phyloP scores from a whole-genome alignment of 2,329 filamentous ascomycete species.

The Paramyrothecium sp. region DNA sequence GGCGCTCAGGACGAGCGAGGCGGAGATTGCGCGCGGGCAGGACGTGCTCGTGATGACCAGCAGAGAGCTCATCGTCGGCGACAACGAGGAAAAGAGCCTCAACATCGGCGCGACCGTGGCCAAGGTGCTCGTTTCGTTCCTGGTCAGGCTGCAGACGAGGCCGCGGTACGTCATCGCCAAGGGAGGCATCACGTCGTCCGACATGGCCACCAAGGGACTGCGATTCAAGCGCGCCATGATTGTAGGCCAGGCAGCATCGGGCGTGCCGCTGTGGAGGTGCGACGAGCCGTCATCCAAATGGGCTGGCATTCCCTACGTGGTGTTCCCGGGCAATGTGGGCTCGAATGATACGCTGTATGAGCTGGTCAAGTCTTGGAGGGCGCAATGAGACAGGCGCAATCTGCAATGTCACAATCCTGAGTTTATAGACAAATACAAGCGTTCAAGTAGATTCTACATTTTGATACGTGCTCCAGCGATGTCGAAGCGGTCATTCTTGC shows the following conservation, averaged over 20 bases:
- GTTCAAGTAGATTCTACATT: no score
- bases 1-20: slow-evolving; percentile 30
- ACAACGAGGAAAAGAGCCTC: slow-evolving; percentile 48
- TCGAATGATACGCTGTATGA: slow-evolving; percentile 13
- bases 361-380: slow-evolving; percentile 12
- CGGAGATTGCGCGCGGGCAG: slow-evolving; percentile 39
- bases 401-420: no score
- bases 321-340: slow-evolving; percentile 19
- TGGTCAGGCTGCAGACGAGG: slow-evolving; percentile 42
- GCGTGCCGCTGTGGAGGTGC: slow-evolving; percentile 59
- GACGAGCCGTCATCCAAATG: slow-evolving; percentile 50
- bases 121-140: slow-evolving; percentile 46
- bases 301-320: slow-evolving; percentile 45
- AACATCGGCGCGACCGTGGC: slow-evolving; percentile 55
- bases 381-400: background rate
- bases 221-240: slow-evolving; percentile 51
- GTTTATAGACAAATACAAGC: no score
- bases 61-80: slow-evolving; percentile 43
- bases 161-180: slow-evolving; percentile 59
- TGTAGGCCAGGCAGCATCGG: slow-evolving; percentile 55
- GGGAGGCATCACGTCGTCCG: slow-evolving; percentile 59
- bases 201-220: slow-evolving; percentile 56
- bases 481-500: no score
- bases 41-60: slow-evolving; percentile 62
- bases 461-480: no score